Evolutionary conservation across 2,329 filamentous ascomycete genomes (phyloP), one percentile per base, ranked within the genome.

Genomic region (Fusarium lyarnte): DNA sequence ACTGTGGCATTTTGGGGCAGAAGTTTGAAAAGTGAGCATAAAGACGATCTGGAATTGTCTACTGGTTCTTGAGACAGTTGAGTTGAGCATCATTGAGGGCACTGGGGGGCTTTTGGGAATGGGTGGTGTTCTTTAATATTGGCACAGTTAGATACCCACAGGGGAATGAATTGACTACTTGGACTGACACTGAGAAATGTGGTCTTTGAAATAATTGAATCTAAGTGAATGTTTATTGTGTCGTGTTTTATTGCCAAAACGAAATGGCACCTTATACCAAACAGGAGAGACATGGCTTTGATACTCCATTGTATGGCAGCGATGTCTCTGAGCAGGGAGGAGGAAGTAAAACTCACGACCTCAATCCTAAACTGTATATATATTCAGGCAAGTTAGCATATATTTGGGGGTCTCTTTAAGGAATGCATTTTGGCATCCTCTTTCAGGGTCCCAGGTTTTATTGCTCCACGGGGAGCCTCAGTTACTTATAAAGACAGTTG

Each of bases 41-140:
- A 7, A n/a, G 33, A 10, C 8, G 8, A 29, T 8, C 5, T 21
- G 0, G 6, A 7, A n/a, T n/a, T 14, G 19, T 17, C 2, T 27
- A 4, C 23, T 29, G 0, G 6, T 27, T 41, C 23, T n/a, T 19
- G 19, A 13, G 23, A n/a, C 35, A 27, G 19, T 27, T 17, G 35
- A 8, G 19, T 21, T n/a, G 14, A 16, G 14, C 17, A 10, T 27
- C 4, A 12, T 38, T 27, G 17, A 52, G 33, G 49, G 23, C 27
- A 16, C 49, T 27, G 13, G 9, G 9, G 33, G 19, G 23, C 8
- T 12, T 41, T 17, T 21, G 23, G 3, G 9, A n/a, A 27, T 38
- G 7, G 10, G 27, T 27, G 23, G 10, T 2, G 23, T 13, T 16
- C 23, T 38, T 21, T 38, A 4, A 27, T 14, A 27, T 27, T 6